Percentiles rank a stretch among this genome's conserved stretches.
phyloP scores from a whole-genome alignment of 345 rosid genomes.

The Laguncularia racemosa region DNA sequence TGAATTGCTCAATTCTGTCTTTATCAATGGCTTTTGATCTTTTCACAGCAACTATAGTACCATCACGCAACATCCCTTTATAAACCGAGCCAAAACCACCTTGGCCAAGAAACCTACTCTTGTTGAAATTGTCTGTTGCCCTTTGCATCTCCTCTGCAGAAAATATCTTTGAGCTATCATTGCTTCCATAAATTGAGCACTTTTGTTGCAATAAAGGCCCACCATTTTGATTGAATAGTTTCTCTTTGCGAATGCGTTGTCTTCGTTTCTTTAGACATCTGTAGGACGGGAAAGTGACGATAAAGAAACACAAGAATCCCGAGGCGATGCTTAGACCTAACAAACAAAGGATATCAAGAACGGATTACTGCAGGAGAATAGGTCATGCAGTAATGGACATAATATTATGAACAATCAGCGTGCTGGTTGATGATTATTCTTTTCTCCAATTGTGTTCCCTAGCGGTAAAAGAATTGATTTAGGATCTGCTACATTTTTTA shows the following conservation, averaged over 20 bases:
- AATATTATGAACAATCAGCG: not conserved
- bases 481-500: too few relatives aligned
- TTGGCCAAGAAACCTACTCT: conserved; percentile 15
- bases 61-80: conserved; percentile 16
- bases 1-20: conserved; percentile 15
- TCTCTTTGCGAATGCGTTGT: conserved; percentile 4
- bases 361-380: not conserved
- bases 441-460: not conserved
- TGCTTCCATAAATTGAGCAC: conserved; percentile 5
- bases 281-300: conserved; percentile 9
- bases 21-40: conserved; percentile 11
- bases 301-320: conserved; percentile 9
- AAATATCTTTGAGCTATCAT: conserved; percentile 14
- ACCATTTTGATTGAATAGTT: conserved; percentile 17
- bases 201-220: conserved; percentile 14
- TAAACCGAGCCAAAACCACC: conserved; percentile 23
- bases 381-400: not conserved
- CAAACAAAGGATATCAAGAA: not conserved
- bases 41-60: conserved; percentile 23
- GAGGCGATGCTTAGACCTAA: conserved; percentile 13
- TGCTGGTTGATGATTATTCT: not conserved
- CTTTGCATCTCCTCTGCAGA: conserved; percentile 10
- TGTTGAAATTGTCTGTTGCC: conserved; percentile 22
- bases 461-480: not conserved
- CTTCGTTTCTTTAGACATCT: conserved; percentile 5